Base-by-base conservation (phyloP, 2,329 filamentous ascomycete genomes). In the Aspergillus terreus region DNA sequence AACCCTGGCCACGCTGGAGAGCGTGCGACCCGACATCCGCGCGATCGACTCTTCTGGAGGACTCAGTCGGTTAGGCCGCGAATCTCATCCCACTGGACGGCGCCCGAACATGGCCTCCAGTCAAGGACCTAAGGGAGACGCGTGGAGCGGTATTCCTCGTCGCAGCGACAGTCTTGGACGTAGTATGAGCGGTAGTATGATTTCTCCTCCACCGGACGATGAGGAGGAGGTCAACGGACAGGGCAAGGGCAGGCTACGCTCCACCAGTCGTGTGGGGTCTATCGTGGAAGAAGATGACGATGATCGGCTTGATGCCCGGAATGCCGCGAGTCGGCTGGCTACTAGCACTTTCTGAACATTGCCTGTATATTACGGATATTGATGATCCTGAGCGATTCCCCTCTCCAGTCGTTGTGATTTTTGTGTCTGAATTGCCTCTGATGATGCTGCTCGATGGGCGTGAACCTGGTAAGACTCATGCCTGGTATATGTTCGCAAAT, bases 71-170 rank as follows among this genome's bases (percentile, higher is more conserved):
- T 80, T 99, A 32, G 94, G 94, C 40, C 85, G 94, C 52, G 94
- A 99, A 73, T 78, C 88, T 14, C 90, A 96, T 68, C 92, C 94
- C 2, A 75, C 85, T 4, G 74, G 76, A 27, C 83, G 94, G 49
- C 84, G 92, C 55, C 74, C 86, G 23, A 92, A 84, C 70, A 74
- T 96, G 59, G 88, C 89, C 14, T 88, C 89, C 44, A 94, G 88
- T 63, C 94, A 99, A 73, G 94, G 94, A 0, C 92, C 94, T 46
- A 95, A 95, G 75, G 94, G 94, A n/a, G 94, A 99, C 71, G 87
- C 94, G 14, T 99, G 94, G 94, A 96, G 90, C 63, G 94, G 94
- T 52, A 91, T 96, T 25, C 90, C 92, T 33, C 82, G 94, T 55
- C 82, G 89, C 50, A 84, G 86, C 27, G 90, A 95, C 62, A 86